Evolutionary conservation across 2,329 filamentous ascomycete genomes (phyloP).

Genomic region (Beauveria sp.): DNA sequence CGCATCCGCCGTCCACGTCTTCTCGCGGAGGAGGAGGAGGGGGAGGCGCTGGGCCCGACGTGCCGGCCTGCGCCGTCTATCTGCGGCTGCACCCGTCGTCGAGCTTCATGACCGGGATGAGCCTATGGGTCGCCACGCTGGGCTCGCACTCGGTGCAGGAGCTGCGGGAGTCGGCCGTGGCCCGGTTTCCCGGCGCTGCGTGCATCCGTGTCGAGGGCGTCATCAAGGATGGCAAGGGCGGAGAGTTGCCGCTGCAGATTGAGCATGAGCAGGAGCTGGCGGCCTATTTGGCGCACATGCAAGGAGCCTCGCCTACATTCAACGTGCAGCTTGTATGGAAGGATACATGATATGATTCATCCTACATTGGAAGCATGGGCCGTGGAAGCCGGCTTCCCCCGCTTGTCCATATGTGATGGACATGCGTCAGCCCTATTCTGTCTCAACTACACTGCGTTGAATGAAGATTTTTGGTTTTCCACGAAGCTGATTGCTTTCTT

Average conservation of each 20-base stretch:
- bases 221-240: constrained; percentile 50
- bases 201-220: constrained; percentile 59
- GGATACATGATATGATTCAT: constrained; percentile 11
- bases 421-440: background rate
- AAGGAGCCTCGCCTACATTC: constrained; percentile 37
- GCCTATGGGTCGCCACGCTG: constrained; percentile 61
- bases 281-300: constrained; percentile 61
- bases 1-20: constrained; percentile 16
- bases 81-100: constrained; percentile 63
- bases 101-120: constrained; percentile 39
- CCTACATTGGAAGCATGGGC: background rate
- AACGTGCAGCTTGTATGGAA: constrained; percentile 32
- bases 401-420: background rate
- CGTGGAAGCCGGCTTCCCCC: background rate
- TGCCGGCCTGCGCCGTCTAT: constrained; percentile 47
- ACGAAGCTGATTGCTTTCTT: too few species aligned
- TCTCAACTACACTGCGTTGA: background rate
- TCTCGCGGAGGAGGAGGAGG: constrained; percentile 11
- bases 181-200: constrained; percentile 52
- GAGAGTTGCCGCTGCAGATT: constrained; percentile 57
- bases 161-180: constrained; percentile 51
- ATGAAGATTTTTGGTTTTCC: background rate
- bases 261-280: constrained; percentile 64
- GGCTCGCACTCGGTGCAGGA: constrained; percentile 50
- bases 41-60: background rate